A percentile compares a stretch with the other conserved stretches of the same genome.
Conservation (phyloP, 306 rosid species). For the Quercus ilex region DNA sequence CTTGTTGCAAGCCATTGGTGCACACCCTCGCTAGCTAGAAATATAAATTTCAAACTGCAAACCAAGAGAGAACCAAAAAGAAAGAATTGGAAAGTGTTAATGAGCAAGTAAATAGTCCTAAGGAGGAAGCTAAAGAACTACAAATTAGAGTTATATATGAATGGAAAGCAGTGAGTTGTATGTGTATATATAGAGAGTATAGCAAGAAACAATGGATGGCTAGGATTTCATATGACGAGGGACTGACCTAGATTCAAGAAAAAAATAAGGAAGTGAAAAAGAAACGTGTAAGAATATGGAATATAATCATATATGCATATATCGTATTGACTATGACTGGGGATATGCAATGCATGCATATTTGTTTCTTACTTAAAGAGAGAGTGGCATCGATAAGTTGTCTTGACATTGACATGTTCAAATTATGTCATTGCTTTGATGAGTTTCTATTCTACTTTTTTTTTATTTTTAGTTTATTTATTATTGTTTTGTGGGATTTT, state of each 20-base stretch:
- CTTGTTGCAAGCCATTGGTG: constrained; percentile 27
- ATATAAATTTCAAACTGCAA: no score
- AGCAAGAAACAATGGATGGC: constrained; percentile 18
- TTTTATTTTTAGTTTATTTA: neutral
- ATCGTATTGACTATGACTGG: no score
- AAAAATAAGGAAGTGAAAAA: constrained; percentile 4
- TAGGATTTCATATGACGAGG: constrained; percentile 15
- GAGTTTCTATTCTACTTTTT: no score
- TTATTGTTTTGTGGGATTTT: no score
- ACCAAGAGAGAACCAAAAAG: neutral
- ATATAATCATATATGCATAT: constrained; percentile 2
- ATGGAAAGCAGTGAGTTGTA: neutral
- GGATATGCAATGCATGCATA: no score
- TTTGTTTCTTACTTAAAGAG: no score
- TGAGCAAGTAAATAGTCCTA: neutral
- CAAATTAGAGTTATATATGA: neutral
- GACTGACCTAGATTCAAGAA: constrained; percentile 7
- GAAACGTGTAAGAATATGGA: constrained; percentile 38
- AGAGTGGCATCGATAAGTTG: neutral
- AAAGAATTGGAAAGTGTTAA: neutral
- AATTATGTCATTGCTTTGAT: neutral
- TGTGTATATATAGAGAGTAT: constrained; percentile 24
- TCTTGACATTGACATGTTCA: constrained; percentile 31
- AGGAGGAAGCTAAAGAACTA: neutral
- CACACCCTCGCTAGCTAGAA: neutral